Evolutionary conservation across 768 basidiomycete genomes (phyloP), one percentile per base, ranked within the genome.

Genomic region (Nidularia pulvinata): DNA sequence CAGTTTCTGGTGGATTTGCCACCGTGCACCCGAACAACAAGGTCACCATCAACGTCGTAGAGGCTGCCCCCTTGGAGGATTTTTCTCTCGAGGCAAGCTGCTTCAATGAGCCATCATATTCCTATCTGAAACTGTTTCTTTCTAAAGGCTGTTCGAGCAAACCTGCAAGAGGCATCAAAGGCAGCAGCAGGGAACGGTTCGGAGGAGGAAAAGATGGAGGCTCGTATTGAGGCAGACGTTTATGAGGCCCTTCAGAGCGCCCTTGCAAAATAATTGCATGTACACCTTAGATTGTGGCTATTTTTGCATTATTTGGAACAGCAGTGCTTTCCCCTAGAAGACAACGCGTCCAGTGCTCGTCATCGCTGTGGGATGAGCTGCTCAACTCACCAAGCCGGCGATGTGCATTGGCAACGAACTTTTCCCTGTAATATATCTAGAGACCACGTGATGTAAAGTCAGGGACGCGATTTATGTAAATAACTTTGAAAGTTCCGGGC

Each of bases 21-120:
- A 98, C 91, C 55, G 92, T 99, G 39, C 97, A 99, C 73, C 93
- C 94, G 35, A 94, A 95, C 75, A 99, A 98, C 82, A 88, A 84
- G 60, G 77, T 98, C 56, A 98, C 97, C 39, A 90, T 99, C 69
- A 99, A 98, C 75, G 94, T 89, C 54, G 88, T 99, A 46, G 97
- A 99, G 79, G 97, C 91, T 55, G 95, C 95, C 53, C 87, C 93
- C 19, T 76, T 98, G 37, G 94, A 95, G 52, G 79, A 86, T 39
- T 96, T 98, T 77, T 96, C 95, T 1, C 62, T 80, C 19, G 97
- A 98, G 82, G 96, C 96, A 59, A 53, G 81, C 25, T 30, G 25
- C 25, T 66, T 19, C 10, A 9, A 32, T 33, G 10, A 13, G 22
- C 32, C 30, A 9, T 46, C 16, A 34, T 49, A 37, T 48, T 30